Evolutionary conservation across 306 rosid species (phyloP), one percentile per base, ranked within the genome.

Genomic region (Vicia villosa): DNA sequence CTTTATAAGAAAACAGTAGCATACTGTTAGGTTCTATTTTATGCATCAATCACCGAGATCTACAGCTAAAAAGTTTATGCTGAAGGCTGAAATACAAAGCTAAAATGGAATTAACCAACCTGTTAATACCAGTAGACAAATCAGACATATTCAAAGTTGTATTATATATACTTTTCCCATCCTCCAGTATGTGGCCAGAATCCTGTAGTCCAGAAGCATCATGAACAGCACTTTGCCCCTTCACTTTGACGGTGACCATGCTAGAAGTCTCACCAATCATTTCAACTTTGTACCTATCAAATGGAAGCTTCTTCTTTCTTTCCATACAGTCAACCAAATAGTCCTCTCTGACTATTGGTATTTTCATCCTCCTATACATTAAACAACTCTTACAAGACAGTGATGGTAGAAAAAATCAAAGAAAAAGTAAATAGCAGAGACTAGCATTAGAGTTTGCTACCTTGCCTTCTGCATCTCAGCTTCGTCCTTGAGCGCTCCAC

Each of bases 81-180:
- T 66, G 59, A 57, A 65, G 60, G 68, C 12, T 21, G 59, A 32
- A 79, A 57, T 45, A 63, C 71, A 71, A 55, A 36, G 47, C 9
- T 60, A 21, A 59, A 26, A 69, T 56, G 42, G 32, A 69, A 76
- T 28, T 64, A 67, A 76, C 28, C 24, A 66, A 91, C 99, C 96
- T 94, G 82, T 94, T 91, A 72, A 84, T 54, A 73, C 97, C 96
- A 50, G 95, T 87, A 63, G 97, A 84, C 68, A 94, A 79, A 74
- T 94, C 97, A 16, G 99, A 94, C 97, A 91, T 87, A 68, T 80
- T 94, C 80, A 91, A 81, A 77, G 97, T 94, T 10, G 97, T 91
- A 73, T 88, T 91, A 66, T 88, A 91, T 72, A 94, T 94, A 81
- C 87, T 91, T 71, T 83, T 81, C 66, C 91, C 96, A 64, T 88